Conservation (phyloP, 2,329 filamentous ascomycete genomes). For the Xylaria polymorpha region DNA sequence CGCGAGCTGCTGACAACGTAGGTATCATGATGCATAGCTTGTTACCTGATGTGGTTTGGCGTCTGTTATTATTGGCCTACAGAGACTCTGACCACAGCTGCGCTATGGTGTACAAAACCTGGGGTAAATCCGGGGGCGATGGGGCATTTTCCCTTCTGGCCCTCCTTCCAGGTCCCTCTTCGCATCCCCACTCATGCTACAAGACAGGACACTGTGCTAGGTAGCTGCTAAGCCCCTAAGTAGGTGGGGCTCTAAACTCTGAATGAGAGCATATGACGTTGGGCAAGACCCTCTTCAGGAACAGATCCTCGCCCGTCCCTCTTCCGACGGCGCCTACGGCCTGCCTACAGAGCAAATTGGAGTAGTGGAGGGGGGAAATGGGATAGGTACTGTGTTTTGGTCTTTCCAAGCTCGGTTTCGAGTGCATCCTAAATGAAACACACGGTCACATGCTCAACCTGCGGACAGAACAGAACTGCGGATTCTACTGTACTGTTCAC, state of each 20-base stretch:
- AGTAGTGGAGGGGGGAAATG: background rate
- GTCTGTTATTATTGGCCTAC: conserved; percentile 17
- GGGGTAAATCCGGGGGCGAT: conserved; percentile 45
- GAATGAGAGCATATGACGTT: conserved; percentile 35
- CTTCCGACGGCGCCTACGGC: conserved; percentile 2
- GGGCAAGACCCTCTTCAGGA: conserved; percentile 21
- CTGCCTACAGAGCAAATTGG: background rate
- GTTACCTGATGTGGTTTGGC: conserved; percentile 39
- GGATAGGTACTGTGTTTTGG: background rate
- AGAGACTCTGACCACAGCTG: conserved; percentile 2
- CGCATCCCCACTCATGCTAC: background rate
- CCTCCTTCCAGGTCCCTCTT: conserved; percentile 10
- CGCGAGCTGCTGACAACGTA: conserved; percentile 26
- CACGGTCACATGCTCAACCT: conserved; percentile 25
- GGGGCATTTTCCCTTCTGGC: conserved; percentile 24
- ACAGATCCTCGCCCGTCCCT: conserved; percentile 21
- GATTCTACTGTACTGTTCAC: too few relatives aligned
- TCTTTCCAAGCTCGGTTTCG: conserved; percentile 13
- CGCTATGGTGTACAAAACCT: conserved; percentile 36
- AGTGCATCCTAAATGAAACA: conserved; percentile 14
- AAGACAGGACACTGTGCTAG: background rate
- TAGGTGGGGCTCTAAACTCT: background rate
- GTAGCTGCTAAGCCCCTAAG: background rate
- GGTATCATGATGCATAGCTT: conserved; percentile 37
- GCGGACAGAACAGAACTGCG: too few relatives aligned